A percentile compares a stretch with the other conserved stretches of the same genome.
Conservation (phyloP, 306 rosid species). For the Acacia melanoxylon region DNA sequence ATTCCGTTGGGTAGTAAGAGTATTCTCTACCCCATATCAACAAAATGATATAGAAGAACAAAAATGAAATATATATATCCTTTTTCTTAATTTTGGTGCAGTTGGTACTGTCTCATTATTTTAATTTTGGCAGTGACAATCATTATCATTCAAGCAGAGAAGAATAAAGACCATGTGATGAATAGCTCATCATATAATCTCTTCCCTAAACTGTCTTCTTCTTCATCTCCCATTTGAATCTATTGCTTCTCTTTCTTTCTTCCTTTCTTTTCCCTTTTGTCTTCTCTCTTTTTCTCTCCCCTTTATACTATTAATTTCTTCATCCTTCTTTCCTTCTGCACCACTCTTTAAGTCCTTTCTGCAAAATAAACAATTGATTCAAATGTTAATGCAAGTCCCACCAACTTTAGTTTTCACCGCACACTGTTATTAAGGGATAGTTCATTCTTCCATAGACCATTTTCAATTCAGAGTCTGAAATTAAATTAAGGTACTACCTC, state of each 20-base stretch:
- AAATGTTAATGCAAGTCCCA: slow-evolving; percentile 18
- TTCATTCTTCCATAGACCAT: neutral
- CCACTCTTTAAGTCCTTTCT: slow-evolving; percentile 48
- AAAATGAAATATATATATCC: slow-evolving; percentile 23
- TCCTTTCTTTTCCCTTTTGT: slow-evolving; percentile 13
- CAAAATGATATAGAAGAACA: slow-evolving; percentile 37
- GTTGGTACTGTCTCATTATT: neutral
- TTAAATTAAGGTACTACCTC: too few species aligned
- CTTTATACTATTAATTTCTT: neutral
- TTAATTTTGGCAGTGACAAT: slow-evolving; percentile 11
- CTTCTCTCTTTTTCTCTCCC: neutral
- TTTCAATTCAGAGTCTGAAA: neutral
- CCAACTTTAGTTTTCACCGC: neutral
- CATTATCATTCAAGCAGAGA: slow-evolving; percentile 41
- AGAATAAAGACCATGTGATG: slow-evolving; percentile 44
- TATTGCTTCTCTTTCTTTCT: slow-evolving; percentile 19
- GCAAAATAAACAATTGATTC: slow-evolving; percentile 15
- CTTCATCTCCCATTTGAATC: slow-evolving; percentile 49
- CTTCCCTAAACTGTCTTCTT: slow-evolving; percentile 30
- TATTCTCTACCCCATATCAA: slow-evolving; percentile 30
- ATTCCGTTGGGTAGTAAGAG: slow-evolving; percentile 25
- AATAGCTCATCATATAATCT: slow-evolving; percentile 61
- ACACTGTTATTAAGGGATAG: neutral
- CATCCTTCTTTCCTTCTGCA: slow-evolving; percentile 28
- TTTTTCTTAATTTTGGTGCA: slow-evolving; percentile 8